Evolutionary conservation across 805 yeast genomes (phyloP).

Genomic region (Kazachstania bromeliacearum): DNA sequence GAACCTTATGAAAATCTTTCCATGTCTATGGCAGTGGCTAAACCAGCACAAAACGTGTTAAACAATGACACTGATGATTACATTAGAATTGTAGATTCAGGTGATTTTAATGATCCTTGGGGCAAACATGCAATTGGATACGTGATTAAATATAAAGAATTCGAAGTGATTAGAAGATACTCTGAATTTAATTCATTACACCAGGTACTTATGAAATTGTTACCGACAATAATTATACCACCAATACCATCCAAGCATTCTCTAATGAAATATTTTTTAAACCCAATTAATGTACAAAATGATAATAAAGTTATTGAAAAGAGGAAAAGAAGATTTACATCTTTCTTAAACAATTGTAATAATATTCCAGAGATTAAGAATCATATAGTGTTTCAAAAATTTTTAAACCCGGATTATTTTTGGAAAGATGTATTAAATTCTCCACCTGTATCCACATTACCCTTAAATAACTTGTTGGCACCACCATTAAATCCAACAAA

Average conservation of each 20-base stretch:
- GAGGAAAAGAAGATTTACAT: constrained; percentile 64
- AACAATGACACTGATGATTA: background rate
- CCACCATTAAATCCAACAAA: constrained; percentile 54
- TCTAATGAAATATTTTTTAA: constrained; percentile 37
- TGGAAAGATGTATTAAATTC: constrained; percentile 68
- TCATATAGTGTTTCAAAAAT: constrained; percentile 59
- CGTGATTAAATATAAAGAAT: constrained; percentile 55
- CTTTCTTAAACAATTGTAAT: constrained; percentile 70
- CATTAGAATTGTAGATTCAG: constrained; percentile 64
- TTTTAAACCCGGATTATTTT: constrained; percentile 73
- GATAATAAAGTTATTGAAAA: constrained; percentile 47
- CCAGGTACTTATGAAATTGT: constrained; percentile 55
- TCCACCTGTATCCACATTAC: constrained; percentile 46
- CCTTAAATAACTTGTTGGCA: constrained; percentile 43
- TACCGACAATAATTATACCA: constrained; percentile 79
- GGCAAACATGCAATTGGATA: constrained; percentile 73
- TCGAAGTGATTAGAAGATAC: constrained; percentile 69
- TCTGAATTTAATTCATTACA: constrained; percentile 86
- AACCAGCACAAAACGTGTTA: background rate
- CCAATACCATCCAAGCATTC: constrained; percentile 89
- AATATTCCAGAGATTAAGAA: constrained; percentile 45
- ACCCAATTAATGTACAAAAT: constrained; percentile 36
- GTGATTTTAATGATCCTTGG: constrained; percentile 73
- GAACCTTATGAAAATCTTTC: constrained; percentile 25
- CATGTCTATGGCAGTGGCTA: constrained; percentile 17